phyloP scores from a whole-genome alignment of 2,329 filamentous ascomycete species.

The Aspergillus transmontanensis region DNA sequence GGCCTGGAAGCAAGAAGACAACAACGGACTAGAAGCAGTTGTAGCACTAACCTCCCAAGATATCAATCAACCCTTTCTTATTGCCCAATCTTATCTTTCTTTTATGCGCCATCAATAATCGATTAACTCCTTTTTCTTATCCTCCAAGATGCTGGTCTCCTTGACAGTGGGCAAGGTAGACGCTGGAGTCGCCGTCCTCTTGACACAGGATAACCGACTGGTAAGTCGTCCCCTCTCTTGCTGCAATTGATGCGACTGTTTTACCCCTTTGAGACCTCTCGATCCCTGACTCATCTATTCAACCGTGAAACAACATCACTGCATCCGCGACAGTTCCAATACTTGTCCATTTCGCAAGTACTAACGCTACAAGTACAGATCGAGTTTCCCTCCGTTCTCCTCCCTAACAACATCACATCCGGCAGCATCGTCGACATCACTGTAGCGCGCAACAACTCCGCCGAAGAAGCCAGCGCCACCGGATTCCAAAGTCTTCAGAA shows the following conservation, averaged over 20 bases:
- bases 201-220: constrained; percentile 95
- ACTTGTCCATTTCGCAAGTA: not conserved
- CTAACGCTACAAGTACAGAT: constrained; percentile 62
- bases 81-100: constrained; percentile 3
- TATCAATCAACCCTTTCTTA: constrained; percentile 12
- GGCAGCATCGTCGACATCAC: constrained; percentile 98
- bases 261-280: not conserved
- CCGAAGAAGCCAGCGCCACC: constrained; percentile 73
- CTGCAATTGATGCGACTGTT: constrained; percentile 9
- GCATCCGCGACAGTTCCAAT: not conserved
- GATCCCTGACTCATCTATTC: not conserved
- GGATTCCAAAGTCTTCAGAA: constrained; percentile 85
- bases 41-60: constrained; percentile 5
- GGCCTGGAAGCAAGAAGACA: constrained; percentile 7
- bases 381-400: constrained; percentile 95
- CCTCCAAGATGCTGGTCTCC: constrained; percentile 80
- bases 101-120: constrained; percentile 9
- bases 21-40: constrained; percentile 19
- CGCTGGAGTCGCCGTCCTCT: constrained; percentile 92
- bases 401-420: constrained; percentile 91
- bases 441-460: constrained; percentile 79
- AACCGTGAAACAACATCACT: not conserved
- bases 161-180: constrained; percentile 99
- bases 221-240: constrained; percentile 56
- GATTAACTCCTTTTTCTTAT: not conserved